These are phyloP conservation scores for Aspergillus caelatus DNA, from an alignment of 2,329 filamentous ascomycete genomes.

Conservation along the genomic window DNA sequence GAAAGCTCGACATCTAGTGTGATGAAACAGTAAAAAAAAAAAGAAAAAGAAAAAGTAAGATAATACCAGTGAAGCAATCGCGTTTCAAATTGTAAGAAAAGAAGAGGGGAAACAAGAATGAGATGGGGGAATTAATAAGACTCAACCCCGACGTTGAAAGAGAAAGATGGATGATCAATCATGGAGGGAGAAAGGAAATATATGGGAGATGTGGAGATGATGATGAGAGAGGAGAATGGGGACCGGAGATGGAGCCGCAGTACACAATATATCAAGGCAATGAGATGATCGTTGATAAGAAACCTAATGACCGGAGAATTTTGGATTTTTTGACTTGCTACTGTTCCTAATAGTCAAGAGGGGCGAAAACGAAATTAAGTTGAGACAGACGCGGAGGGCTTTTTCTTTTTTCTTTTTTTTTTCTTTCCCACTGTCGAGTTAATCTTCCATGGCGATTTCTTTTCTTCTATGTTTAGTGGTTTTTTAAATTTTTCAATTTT, in stretches of 20 bases:
- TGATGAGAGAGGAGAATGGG: not conserved
- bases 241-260: slow-evolving; percentile 6
- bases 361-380: slow-evolving; percentile 1
- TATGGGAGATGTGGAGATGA: not conserved
- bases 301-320: not conserved
- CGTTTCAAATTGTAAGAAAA: not conserved
- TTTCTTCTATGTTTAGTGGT: not conserved
- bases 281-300: slow-evolving; percentile 6
- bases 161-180: not conserved
- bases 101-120: not conserved
- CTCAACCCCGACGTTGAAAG: not conserved
- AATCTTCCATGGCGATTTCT: not conserved
- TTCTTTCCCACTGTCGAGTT: not conserved
- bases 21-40: not conserved
- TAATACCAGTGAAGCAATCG: not conserved
- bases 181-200: not conserved
- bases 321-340: not conserved
- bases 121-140: not conserved
- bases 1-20: slow-evolving; percentile 24
- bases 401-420: not conserved
- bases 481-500: not conserved
- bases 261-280: slow-evolving; percentile 6
- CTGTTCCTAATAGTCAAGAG: slow-evolving; percentile 1
- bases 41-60: not conserved
- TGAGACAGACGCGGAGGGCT: not conserved